Conservation (phyloP, 2,329 filamentous ascomycete genomes). For the Zasmidium angulare region DNA sequence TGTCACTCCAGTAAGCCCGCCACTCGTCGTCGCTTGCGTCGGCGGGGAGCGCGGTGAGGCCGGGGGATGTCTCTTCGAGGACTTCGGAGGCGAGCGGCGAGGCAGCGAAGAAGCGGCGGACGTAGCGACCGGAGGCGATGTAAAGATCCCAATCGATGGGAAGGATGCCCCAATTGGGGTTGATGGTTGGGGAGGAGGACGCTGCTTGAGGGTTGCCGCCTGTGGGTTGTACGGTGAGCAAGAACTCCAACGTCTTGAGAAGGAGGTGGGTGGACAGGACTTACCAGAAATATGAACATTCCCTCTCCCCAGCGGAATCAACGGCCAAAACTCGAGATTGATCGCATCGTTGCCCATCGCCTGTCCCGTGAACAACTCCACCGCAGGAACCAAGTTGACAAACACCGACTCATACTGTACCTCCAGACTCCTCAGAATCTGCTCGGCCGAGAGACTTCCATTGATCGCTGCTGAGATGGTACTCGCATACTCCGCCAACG, state of each 20-base stretch:
- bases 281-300: constrained; percentile 26
- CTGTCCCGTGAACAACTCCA: constrained; percentile 15
- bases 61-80: constrained; percentile 32
- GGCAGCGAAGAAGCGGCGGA: constrained; percentile 27
- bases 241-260: neutral
- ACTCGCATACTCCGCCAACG: constrained; percentile 6
- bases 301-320: constrained; percentile 28
- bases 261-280: neutral
- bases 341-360: constrained; percentile 1
- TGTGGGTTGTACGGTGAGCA: too few relatives aligned
- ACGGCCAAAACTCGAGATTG: constrained; percentile 22
- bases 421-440: constrained; percentile 13
- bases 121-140: constrained; percentile 21
- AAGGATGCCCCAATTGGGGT: constrained; percentile 30
- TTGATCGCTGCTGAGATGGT: constrained; percentile 10
- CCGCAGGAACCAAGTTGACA: constrained; percentile 7
- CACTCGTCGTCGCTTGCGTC: constrained; percentile 23
- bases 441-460: constrained; percentile 9
- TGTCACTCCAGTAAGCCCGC: constrained; percentile 12
- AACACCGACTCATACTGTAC: constrained; percentile 16
- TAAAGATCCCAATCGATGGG: constrained; percentile 26
- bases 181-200: constrained; percentile 23
- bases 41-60: constrained; percentile 2
- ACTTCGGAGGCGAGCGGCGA: constrained; percentile 26
- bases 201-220: constrained; percentile 20